These are phyloP conservation scores for Parachaetomium inaequale DNA, from an alignment of 495 filamentous ascomycete species.

Conservation along the genomic window DNA sequence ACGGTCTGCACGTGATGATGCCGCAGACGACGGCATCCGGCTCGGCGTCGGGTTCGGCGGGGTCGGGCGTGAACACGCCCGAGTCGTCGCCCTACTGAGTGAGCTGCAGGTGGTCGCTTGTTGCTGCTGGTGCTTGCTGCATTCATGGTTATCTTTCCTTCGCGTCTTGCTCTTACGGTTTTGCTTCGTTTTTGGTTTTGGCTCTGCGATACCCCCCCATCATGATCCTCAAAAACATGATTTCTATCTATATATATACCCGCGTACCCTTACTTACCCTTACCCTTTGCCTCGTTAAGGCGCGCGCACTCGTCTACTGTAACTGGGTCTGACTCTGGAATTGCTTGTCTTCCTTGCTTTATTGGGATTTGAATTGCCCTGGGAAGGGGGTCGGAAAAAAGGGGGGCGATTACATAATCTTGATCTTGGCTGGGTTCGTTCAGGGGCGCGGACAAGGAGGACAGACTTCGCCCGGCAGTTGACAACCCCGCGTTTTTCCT, in stretches of 20 bases:
- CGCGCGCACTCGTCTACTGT: too few species aligned
- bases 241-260: background rate
- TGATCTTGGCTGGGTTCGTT: too few species aligned
- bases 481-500: background rate
- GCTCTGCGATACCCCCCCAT: background rate
- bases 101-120: background rate
- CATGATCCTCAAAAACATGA: background rate
- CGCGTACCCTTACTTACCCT: background rate
- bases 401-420: too few species aligned
- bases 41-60: background rate
- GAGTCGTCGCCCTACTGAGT: constrained; percentile 7
- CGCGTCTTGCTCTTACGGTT: too few species aligned
- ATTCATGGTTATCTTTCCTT: background rate
- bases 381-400: too few species aligned
- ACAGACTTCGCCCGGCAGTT: background rate
- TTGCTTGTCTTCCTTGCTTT: too few species aligned
- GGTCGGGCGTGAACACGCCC: constrained; percentile 1
- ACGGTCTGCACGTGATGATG: background rate
- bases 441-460: background rate
- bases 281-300: too few species aligned
- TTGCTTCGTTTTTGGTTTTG: too few species aligned
- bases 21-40: background rate
- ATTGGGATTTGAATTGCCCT: too few species aligned
- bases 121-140: background rate
- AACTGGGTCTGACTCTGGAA: too few species aligned